These are phyloP conservation scores for Penicillium sp. DNA, from an alignment of 2,329 filamentous ascomycete species.

Conservation along the genomic window DNA sequence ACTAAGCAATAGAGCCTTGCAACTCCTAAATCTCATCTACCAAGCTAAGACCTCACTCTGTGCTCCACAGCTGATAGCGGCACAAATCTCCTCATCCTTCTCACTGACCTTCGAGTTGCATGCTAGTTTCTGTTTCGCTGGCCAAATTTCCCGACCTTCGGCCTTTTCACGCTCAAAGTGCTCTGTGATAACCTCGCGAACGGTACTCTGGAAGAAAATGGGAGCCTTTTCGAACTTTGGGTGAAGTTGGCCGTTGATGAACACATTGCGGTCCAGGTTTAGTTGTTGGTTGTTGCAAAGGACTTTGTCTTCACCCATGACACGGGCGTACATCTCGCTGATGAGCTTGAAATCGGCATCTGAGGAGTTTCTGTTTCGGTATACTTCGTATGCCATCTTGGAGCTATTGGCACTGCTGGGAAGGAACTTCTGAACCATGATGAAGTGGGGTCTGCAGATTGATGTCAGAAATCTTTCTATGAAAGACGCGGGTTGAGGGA, in stretches of 20 bases:
- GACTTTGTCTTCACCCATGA: constrained; percentile 69
- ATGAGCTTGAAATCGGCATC: constrained; percentile 65
- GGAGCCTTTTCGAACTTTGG: constrained; percentile 66
- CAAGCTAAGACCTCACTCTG: constrained; percentile 35
- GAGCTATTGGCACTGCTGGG: constrained; percentile 59
- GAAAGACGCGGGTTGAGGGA: no score
- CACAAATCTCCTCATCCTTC: constrained; percentile 36
- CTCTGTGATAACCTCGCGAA: constrained; percentile 56
- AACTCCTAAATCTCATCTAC: constrained; percentile 21
- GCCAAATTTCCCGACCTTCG: constrained; percentile 59
- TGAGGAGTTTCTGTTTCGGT: constrained; percentile 65
- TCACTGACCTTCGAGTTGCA: constrained; percentile 28
- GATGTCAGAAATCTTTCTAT: constrained; percentile 31
- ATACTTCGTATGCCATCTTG: constrained; percentile 68
- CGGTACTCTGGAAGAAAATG: constrained; percentile 61
- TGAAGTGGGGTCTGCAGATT: constrained; percentile 61
- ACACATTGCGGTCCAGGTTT: constrained; percentile 67
- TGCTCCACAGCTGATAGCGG: constrained; percentile 30
- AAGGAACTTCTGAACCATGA: constrained; percentile 69
- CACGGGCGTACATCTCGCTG: constrained; percentile 65
- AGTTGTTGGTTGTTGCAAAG: constrained; percentile 65
- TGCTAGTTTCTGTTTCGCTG: constrained; percentile 46
- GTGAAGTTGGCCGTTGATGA: constrained; percentile 68
- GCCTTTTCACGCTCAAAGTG: constrained; percentile 57
- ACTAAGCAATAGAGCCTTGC: neutral